Evolutionary conservation across 768 basidiomycete genomes (phyloP), one percentile per base, ranked within the genome.

Genomic region (Omphalotus guepiniiformis): DNA sequence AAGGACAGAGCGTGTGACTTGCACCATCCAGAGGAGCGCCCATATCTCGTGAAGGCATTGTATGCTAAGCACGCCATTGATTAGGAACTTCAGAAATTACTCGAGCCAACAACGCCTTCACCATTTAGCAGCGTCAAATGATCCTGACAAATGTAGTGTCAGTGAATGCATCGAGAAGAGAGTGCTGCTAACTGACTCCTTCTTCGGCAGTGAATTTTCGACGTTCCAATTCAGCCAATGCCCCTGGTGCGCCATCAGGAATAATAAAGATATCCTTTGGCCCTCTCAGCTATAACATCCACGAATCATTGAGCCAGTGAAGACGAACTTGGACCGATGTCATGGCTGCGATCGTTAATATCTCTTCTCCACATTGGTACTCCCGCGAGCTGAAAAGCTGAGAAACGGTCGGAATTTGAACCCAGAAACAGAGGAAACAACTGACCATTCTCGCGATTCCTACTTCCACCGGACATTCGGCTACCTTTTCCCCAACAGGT

Each of bases 171-270:
- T 36, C 19, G 43, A 42, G 39, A 26, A 47, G 28, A 25, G n/a
- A 8, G 27, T 35, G 28, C 22, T 11, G 27, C 12, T 29, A 16
- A 25, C 29, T 16, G 51, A 93, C 93, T 58, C 96, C 96, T 79
- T 99, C 96, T 65, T 98, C 94, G 0, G 94, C 93, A 0, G 93
- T 98, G 58, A 98, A 98, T 62, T 98, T 98, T 48, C 96, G 71
- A 42, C 93, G 75, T 64, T 98, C 94, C 12, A 98, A 70, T 64
- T 98, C 95, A 3, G 88, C 93, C 26, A 92, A 62, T 1, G 92
- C 91, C 11, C 91, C 91, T 4, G 80, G 76, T 6, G 86, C 82
- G 4, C 93, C 93, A 2, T 93, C 89, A 3, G 88, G 85, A 47
- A 90, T 89, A 21, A 94, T 64, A 61, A 99, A 99, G 2, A 86